Base-by-base conservation (phyloP, 1,284 basidiomycete species). In the Pyrrhoderma lamaoense region DNA sequence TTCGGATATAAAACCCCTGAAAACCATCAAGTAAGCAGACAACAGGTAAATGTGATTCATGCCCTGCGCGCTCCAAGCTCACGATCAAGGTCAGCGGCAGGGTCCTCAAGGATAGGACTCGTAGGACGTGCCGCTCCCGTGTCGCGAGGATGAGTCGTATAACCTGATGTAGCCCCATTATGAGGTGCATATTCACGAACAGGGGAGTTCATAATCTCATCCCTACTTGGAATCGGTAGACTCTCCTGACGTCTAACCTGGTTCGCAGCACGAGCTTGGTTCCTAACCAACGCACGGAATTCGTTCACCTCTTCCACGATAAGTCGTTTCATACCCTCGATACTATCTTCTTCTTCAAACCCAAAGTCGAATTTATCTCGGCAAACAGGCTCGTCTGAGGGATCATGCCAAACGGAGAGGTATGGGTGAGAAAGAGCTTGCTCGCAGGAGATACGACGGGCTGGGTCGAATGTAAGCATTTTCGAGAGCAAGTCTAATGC, bases 341-440 rank as follows among this genome's bases (percentile, higher is more conserved):
- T 93, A 49, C 85, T 84, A 58, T 99, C 95, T 67, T 98, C 95
- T 57, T 87, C 85, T 69, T 99, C 96, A 59, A 99, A 99, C n/a
- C 84, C 78, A 65, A 99, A 99, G 70, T 99, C 93, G 61, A 99
- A 98, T 70, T 88, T 85, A 83, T 91, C 68, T 51, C 85, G 77
- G 63, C 91, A 94, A 36, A 77, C 61, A 1, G 92, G 92, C 67
- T 94, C 92, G 64, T 94, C 91, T 11, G 85, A 80, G n/a, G 90
- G 91, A 66, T 95, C 92, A 63, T 95, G 92, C 93, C 92, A 96
- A 8, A 94, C 92, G 51, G 86, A 76, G 46, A 94, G 73, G 67
- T 99, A 99, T 0, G 94, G 92, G 65, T 99, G 96, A 54, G 88
- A 85, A 39, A 99, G 74, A 0, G 96, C 96, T 62, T 97, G 86